phyloP scores from a whole-genome alignment of 331 rosid genomes.

The Phaseolus coccineus region DNA sequence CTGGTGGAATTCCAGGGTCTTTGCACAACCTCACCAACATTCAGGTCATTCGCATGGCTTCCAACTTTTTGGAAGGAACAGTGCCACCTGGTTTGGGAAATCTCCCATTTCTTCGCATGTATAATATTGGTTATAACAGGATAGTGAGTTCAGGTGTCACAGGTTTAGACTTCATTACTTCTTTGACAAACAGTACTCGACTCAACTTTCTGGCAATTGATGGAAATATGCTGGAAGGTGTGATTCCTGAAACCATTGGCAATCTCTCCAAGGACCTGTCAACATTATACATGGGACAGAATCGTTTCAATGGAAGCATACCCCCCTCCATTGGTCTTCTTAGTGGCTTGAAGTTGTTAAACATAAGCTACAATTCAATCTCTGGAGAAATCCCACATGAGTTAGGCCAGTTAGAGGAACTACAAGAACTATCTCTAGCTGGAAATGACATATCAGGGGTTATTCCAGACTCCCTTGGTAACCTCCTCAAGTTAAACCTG shows the following conservation, averaged over 20 bases:
- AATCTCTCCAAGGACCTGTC: slow-evolving; percentile 66
- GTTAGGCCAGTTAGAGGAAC: slow-evolving; percentile 58
- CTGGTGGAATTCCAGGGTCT: slow-evolving; percentile 72
- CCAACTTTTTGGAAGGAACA: slow-evolving; percentile 65
- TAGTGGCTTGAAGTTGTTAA: slow-evolving; percentile 59
- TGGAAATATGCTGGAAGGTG: slow-evolving; percentile 68
- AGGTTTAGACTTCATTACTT: slow-evolving; percentile 63
- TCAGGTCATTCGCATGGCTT: slow-evolving; percentile 57
- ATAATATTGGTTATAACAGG: slow-evolving; percentile 67
- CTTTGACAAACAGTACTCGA: slow-evolving; percentile 65
- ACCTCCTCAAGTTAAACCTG: slow-evolving; percentile 51
- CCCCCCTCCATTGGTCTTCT: slow-evolving; percentile 69
- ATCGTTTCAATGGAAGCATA: slow-evolving; percentile 65
- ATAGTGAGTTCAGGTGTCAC: slow-evolving; percentile 49
- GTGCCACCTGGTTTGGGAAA: slow-evolving; percentile 86
- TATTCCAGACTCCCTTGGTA: slow-evolving; percentile 71
- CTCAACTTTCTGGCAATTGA: slow-evolving; percentile 66
- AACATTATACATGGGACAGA: slow-evolving; percentile 70
- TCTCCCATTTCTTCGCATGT: slow-evolving; percentile 65
- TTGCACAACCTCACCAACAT: slow-evolving; percentile 75
- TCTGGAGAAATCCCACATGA: slow-evolving; percentile 72
- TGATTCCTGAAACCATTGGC: slow-evolving; percentile 72
- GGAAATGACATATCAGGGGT: slow-evolving; percentile 60
- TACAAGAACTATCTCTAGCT: slow-evolving; percentile 58
- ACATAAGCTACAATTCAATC: slow-evolving; percentile 63